Base-by-base conservation (phyloP, 768 basidiomycete genomes). In the Coprinopsis cinerea region DNA sequence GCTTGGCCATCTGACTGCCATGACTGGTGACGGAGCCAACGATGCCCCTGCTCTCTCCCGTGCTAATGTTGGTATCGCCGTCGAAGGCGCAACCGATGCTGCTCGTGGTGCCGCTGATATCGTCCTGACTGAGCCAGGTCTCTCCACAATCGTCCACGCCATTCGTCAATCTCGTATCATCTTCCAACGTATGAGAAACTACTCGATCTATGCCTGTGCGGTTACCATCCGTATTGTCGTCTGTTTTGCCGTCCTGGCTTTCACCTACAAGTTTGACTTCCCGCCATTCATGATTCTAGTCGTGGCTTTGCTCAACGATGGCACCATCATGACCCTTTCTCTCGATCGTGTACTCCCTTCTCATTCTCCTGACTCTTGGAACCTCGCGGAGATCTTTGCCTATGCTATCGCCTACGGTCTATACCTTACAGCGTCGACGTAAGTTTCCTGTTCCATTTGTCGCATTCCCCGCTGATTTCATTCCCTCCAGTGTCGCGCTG, bases 131-230 rank as follows among this genome's bases (percentile, higher is more conserved):
- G 94, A 98, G 67, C 95, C 95, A 51, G 95, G 95, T 82, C 85
- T 98, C 42, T 98, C 95, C 53, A 97, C 95, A 64, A 97, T 98
- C 64, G 92, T 98, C 57, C 93, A 97, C 68, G 95, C 95, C 66
- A 98, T 98, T 68, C 91, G 92, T 59, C 92, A 92, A 54, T 96
- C 95, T 27, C 94, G 95, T 76, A 73, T 96, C 74, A 98, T 98
- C 72, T 98, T 98, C 89, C 95, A 98, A 66, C 89, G 95, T 73
- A 97, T 98, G 95, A 76, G 95, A 61, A 98, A 98, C 79, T 97
- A 98, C 72, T 89, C 95, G 45, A 96, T 98, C 74, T 93, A 92
- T 67, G 89, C 90, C 26, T 93, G 91, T 64, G 82, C 90, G 36
- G 92, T 95, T 59, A 97, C 94, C 53, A 96, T 96, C 70, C 94